Base-by-base conservation (phyloP, 208 protist species). In the Plasmodiophora brassicae region DNA sequence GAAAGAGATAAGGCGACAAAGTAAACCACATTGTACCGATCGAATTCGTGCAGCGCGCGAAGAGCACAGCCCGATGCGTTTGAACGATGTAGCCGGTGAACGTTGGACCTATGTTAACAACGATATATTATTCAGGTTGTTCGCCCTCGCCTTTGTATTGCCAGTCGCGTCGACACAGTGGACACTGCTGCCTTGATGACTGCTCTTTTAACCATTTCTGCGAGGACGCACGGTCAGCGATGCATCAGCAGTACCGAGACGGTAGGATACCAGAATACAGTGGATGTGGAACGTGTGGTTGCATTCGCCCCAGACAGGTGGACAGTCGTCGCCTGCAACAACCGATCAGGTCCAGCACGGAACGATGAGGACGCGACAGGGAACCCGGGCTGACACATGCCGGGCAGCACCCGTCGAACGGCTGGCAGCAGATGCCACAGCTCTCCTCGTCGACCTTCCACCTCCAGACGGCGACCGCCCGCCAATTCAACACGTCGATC, bases 161-260 rank as follows among this genome's bases (percentile, higher is more conserved):
- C 65, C 65, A 78, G 41, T 78, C 65, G 5, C 65, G 65, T 78
- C 65, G 65, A 38, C 65, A 78, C 65, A 78, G 32, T 36, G 65
- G 65, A 32, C 65, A 78, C n/a, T 78, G 65, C n/a, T 78, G 65
- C n/a, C n/a, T 78, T 36, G 65, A 78, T 5, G 65, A 38, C 41
- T 78, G 65, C 65, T 78, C 65, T 32, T 78, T 78, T 32, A 78
- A 38, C 65, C 65, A 78, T 78, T 78, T 78, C 65, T 78, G 65
- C 20, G 41, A 57, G 25, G 50, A 5, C 32, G 65, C 65, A 78
- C n/a, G 65, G n/a, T 78, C 14, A 38, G n/a, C 10, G 41, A n/a
- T 28, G 50, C 14, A 57, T 57, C 50, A 57, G 50, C n/a, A n/a
- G n/a, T n/a, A n/a, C 14, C 50, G 50, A 25, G 14, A 25, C 20